These are phyloP conservation scores for Podospora pseudoanserina DNA, from an alignment of 495 filamentous ascomycete species.

Conservation along the genomic window DNA sequence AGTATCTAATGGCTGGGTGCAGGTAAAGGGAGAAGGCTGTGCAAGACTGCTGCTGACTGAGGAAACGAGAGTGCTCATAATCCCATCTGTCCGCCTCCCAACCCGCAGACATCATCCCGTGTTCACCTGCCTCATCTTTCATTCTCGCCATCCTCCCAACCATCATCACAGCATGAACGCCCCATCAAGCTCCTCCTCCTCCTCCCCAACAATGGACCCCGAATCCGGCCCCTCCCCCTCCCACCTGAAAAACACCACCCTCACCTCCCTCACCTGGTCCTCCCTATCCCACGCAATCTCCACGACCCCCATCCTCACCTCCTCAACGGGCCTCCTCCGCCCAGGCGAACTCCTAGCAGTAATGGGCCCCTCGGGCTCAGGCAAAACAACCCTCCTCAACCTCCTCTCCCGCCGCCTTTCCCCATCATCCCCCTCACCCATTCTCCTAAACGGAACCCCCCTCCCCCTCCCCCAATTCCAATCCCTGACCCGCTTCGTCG, in stretches of 20 bases:
- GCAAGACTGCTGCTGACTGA: no score
- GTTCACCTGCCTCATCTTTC: no score
- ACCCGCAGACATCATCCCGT: no score
- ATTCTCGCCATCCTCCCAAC: neutral
- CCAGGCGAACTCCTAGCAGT: slow-evolving; percentile 68
- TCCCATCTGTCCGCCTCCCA: no score
- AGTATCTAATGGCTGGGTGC: neutral
- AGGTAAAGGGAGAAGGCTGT: neutral
- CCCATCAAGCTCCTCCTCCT: neutral
- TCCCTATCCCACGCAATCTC: slow-evolving; percentile 5
- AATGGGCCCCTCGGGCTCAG: slow-evolving; percentile 73
- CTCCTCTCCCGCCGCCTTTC: slow-evolving; percentile 62
- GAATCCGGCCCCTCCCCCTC: neutral
- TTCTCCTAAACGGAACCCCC: slow-evolving; percentile 55
- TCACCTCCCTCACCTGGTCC: slow-evolving; percentile 9
- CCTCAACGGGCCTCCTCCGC: neutral
- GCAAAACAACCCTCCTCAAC: slow-evolving; percentile 77
- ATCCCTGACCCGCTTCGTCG: slow-evolving; percentile 65
- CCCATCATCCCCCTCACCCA: slow-evolving; percentile 31
- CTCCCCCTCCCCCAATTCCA: slow-evolving; percentile 41
- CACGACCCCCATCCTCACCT: neutral
- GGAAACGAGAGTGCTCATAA: no score
- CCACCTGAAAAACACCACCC: neutral
- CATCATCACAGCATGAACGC: neutral
- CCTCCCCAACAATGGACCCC: neutral